These are phyloP conservation scores for Helminthosporium solani DNA, from an alignment of 2,329 filamentous ascomycete species.

Conservation along the genomic window DNA sequence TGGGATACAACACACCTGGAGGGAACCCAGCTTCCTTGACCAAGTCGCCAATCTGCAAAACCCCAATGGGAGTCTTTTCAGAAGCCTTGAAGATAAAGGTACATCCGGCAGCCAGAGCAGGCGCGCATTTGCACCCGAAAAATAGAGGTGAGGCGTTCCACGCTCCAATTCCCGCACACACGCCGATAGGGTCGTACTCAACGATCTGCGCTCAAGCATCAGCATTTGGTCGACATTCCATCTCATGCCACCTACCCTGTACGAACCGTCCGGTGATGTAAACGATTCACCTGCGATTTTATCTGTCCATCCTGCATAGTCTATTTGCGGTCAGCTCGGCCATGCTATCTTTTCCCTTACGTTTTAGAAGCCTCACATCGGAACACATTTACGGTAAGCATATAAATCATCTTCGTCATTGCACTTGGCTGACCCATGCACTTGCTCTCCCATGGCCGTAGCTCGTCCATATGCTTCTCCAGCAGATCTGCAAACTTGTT, in stretches of 20 bases:
- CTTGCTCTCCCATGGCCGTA: conserved; percentile 15
- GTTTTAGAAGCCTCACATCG: conserved; percentile 3
- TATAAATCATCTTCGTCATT: conserved; percentile 1
- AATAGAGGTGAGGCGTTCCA: conserved; percentile 25
- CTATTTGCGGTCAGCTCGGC: not conserved
- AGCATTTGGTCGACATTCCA: not conserved
- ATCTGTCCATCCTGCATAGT: conserved; percentile 23
- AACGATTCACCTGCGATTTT: conserved; percentile 20
- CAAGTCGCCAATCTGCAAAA: conserved; percentile 28
- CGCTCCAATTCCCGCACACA: conserved; percentile 31
- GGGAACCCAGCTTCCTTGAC: conserved; percentile 41
- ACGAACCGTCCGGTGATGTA: conserved; percentile 21
- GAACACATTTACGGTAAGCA: not conserved
- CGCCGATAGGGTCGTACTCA: conserved; percentile 32
- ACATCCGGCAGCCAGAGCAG: conserved; percentile 30
- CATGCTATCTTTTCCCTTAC: not conserved
- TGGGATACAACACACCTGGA: conserved; percentile 28
- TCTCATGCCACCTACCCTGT: conserved; percentile 11
- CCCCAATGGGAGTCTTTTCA: conserved; percentile 30
- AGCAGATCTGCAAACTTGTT: conserved; percentile 25
- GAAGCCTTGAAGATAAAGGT: conserved; percentile 33
- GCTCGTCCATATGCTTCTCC: conserved; percentile 15
- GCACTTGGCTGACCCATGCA: conserved; percentile 18
- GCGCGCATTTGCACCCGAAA: conserved; percentile 30
- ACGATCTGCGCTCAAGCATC: conserved; percentile 15